phyloP scores from a whole-genome alignment of 306 rosid species.

The Citrullus colocynthis region DNA sequence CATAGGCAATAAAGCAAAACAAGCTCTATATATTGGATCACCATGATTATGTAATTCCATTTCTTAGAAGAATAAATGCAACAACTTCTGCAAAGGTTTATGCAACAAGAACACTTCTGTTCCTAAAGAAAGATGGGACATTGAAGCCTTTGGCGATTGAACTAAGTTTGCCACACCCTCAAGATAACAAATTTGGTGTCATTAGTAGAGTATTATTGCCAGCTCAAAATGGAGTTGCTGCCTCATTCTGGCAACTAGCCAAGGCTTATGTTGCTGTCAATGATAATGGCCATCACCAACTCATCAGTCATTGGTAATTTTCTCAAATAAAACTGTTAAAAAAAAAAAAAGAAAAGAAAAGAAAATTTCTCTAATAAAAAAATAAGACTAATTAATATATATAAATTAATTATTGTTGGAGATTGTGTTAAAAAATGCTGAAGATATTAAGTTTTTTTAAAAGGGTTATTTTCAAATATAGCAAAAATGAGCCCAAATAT shows the following conservation, averaged over 20 bases:
- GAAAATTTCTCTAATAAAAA: too few species aligned
- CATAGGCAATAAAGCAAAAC: slow-evolving; percentile 36
- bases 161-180: neutral
- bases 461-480: too few species aligned
- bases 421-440: too few species aligned
- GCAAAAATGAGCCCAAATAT: too few species aligned
- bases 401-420: too few species aligned
- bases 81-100: neutral
- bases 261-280: neutral
- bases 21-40: slow-evolving; percentile 52
- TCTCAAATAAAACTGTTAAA: too few species aligned
- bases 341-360: too few species aligned
- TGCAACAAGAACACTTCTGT: slow-evolving; percentile 40
- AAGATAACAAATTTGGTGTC: slow-evolving; percentile 22
- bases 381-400: too few species aligned
- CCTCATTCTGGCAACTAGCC: slow-evolving; percentile 33
- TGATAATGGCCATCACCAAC: slow-evolving; percentile 49
- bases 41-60: slow-evolving; percentile 49
- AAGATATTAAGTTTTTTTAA: too few species aligned
- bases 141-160: neutral
- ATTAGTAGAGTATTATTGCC: slow-evolving; percentile 38
- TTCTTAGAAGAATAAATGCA: slow-evolving; percentile 25
- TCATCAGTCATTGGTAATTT: neutral
- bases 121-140: slow-evolving; percentile 43
- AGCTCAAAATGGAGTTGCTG: slow-evolving; percentile 33